A percentile compares a stretch with the other conserved stretches of the same genome.
These are phyloP conservation scores for maize (Zea mays) DNA, from an alignment of 176 grass and related monocot genomes.

Conservation along the genomic window Zm-B73-REFERENCE-NAM-5.0 NC_050101.1:125788001-125788500, in stretches of 20 bases:
- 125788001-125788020: too few relatives aligned
- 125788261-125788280: background rate
- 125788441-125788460: conserved; percentile 45
- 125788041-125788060: too few relatives aligned
- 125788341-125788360: background rate
- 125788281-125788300: background rate
- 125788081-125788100: too few relatives aligned
- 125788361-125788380: background rate
- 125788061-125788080: too few relatives aligned
- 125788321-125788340: background rate
- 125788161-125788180: background rate
- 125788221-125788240: conserved; percentile 21
- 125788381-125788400: background rate
- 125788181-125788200: background rate
- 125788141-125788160: too few relatives aligned
- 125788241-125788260: conserved; percentile 17
- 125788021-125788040: too few relatives aligned
- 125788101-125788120: too few relatives aligned
- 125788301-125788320: conserved; percentile 35
- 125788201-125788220: conserved; percentile 37
- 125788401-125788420: background rate
- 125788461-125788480: conserved; percentile 49
- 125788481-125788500: conserved; percentile 44
- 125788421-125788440: background rate
- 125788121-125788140: too few relatives aligned